Conservation (phyloP, 1,284 basidiomycete genomes). For the Moesziomyces sp. region DNA sequence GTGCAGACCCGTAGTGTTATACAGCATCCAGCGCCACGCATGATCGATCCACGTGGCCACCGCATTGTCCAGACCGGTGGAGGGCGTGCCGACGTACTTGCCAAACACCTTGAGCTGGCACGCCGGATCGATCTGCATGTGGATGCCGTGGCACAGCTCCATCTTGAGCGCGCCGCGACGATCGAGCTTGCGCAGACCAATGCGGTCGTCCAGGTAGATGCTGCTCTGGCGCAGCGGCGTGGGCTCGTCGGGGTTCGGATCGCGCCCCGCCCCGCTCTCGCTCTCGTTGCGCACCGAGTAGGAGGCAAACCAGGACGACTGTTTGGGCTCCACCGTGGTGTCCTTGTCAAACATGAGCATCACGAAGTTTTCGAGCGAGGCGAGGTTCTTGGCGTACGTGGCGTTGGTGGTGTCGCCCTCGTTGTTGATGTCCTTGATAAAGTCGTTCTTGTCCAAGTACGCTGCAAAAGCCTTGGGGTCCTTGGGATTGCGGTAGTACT, state of each 20-base stretch:
- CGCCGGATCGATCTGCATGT: constrained; percentile 64
- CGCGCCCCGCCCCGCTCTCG: constrained; percentile 11
- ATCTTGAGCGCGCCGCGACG: constrained; percentile 72
- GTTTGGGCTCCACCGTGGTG: constrained; percentile 59
- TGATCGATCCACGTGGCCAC: constrained; percentile 23
- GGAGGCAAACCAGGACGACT: constrained; percentile 63
- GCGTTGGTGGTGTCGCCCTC: constrained; percentile 50
- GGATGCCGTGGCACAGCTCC: constrained; percentile 58
- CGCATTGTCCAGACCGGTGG: constrained; percentile 14
- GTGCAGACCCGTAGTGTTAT: constrained; percentile 42
- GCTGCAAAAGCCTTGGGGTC: constrained; percentile 73
- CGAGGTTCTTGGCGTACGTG: constrained; percentile 60
- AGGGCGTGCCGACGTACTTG: constrained; percentile 57
- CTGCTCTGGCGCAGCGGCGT: constrained; percentile 80
- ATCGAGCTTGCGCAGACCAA: constrained; percentile 83
- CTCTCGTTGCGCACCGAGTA: constrained; percentile 52
- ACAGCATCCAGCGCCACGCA: constrained; percentile 43
- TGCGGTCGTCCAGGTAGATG: constrained; percentile 86
- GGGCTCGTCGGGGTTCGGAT: constrained; percentile 36
- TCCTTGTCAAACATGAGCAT: constrained; percentile 66
- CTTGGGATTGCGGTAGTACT: constrained; percentile 88
- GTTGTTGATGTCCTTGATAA: constrained; percentile 69
- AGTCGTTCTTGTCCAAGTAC: constrained; percentile 77
- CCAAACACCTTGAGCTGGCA: constrained; percentile 62
- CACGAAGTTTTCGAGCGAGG: constrained; percentile 64